These are phyloP conservation scores for Penicillium cosmopolitanum DNA, from an alignment of 495 filamentous ascomycete species.

Conservation along the genomic window DNA sequence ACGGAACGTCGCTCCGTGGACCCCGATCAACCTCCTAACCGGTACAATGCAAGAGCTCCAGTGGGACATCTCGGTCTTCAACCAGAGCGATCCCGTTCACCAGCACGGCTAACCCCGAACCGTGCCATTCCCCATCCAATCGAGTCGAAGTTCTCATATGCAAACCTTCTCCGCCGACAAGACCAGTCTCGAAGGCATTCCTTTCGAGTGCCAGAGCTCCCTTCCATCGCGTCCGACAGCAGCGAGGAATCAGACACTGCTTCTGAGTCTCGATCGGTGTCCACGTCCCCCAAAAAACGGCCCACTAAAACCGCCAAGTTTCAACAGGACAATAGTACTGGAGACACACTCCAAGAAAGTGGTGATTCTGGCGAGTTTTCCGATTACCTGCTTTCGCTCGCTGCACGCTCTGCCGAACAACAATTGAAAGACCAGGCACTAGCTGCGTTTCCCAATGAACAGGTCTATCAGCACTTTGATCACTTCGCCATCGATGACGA, in stretches of 20 bases:
- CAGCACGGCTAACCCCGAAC: neutral
- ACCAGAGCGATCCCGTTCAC: neutral
- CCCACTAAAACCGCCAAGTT: conserved; percentile 6
- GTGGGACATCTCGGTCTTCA: neutral
- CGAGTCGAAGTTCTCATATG: conserved; percentile 54
- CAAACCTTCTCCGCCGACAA: conserved; percentile 43
- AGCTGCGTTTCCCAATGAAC: conserved; percentile 70
- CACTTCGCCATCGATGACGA: conserved; percentile 62
- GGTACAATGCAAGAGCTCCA: conserved; percentile 15
- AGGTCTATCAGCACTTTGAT: conserved; percentile 62
- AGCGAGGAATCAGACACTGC: conserved; percentile 56
- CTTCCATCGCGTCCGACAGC: conserved; percentile 57
- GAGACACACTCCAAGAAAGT: conserved; percentile 53
- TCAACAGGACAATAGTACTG: conserved; percentile 38
- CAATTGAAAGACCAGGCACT: conserved; percentile 70
- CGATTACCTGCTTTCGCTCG: conserved; percentile 74
- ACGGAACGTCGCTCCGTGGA: conserved; percentile 53
- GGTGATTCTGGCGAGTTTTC: conserved; percentile 71
- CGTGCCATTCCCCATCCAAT: conserved; percentile 10
- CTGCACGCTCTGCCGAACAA: conserved; percentile 74
- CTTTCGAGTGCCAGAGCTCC: conserved; percentile 57
- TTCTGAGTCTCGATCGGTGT: conserved; percentile 38
- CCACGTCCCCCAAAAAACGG: conserved; percentile 14
- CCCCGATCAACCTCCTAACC: conserved; percentile 28
- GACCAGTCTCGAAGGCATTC: conserved; percentile 50